Evolutionary conservation across 129 eudicot species (phyloP).

Genomic region (Flaveria brownii): DNA sequence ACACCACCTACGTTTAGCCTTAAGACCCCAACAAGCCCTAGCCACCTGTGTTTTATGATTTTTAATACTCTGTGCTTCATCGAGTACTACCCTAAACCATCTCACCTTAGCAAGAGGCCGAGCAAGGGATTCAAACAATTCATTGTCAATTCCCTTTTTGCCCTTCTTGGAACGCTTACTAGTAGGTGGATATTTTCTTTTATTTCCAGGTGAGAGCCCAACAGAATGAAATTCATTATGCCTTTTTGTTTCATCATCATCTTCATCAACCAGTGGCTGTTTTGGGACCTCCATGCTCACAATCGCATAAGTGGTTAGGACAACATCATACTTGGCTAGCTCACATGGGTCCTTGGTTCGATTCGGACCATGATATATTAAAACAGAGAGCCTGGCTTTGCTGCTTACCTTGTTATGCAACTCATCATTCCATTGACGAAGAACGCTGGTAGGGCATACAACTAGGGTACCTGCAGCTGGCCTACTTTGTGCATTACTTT

Average conservation of each 20-base stretch:
- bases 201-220: slow-evolving; percentile 50
- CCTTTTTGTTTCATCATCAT: slow-evolving; percentile 52
- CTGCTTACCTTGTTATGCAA: slow-evolving; percentile 69
- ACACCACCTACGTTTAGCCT: slow-evolving; percentile 99
- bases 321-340: slow-evolving; percentile 92
- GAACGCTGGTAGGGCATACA: slow-evolving; percentile 97
- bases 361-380: slow-evolving; percentile 82
- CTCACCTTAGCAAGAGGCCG: slow-evolving; percentile 85
- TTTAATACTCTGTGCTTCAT: slow-evolving; percentile 98
- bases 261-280: slow-evolving; percentile 72
- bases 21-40: slow-evolving; percentile 98
- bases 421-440: slow-evolving; percentile 94
- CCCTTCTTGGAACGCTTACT: slow-evolving; percentile 48
- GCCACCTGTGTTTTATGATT: slow-evolving; percentile 91
- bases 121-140: slow-evolving; percentile 49
- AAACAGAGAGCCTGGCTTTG: slow-evolving; percentile 68
- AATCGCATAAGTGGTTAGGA: slow-evolving; percentile 88
- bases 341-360: slow-evolving; percentile 82
- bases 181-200: slow-evolving; percentile 64
- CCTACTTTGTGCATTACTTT: slow-evolving; percentile 51
- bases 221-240: slow-evolving; percentile 31
- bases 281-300: slow-evolving; percentile 97
- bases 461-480: slow-evolving; percentile 94
- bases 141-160: slow-evolving; percentile 57
- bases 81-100: slow-evolving; percentile 97